phyloP scores from a whole-genome alignment of 495 filamentous ascomycete species.

The Pyrenula massariospora region DNA sequence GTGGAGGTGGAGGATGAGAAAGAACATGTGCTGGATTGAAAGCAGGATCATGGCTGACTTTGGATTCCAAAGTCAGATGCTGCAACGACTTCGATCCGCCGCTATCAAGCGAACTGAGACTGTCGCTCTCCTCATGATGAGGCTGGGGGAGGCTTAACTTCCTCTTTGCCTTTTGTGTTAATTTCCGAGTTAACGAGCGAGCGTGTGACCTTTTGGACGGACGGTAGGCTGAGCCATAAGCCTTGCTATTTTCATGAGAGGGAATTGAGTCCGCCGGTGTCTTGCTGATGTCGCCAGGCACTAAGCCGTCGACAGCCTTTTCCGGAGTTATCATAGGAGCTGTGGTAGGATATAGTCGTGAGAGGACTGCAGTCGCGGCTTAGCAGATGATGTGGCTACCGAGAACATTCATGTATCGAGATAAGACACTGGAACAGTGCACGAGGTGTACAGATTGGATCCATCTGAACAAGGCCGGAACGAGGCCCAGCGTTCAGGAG shows the following conservation, averaged over 20 bases:
- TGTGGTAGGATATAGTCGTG: neutral
- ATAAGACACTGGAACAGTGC: neutral
- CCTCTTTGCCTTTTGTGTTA: neutral
- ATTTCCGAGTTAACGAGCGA: neutral
- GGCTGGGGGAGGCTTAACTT: neutral
- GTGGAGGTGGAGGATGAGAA: constrained; percentile 2
- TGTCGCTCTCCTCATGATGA: neutral
- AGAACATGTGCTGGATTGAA: constrained; percentile 12
- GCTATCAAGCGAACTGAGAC: neutral
- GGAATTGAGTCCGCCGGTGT: neutral
- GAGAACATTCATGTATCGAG: neutral
- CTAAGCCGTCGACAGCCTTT: neutral
- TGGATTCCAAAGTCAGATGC: neutral
- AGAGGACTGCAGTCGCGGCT: too few species aligned
- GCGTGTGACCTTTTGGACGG: neutral
- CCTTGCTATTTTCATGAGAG: neutral
- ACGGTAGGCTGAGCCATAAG: neutral
- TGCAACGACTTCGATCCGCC: neutral
- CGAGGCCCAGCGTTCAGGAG: neutral
- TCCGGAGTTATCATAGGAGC: neutral
- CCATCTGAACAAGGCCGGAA: neutral
- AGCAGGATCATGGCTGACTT: constrained; percentile 8
- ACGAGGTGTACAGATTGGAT: neutral
- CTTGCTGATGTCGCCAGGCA: neutral
- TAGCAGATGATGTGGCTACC: neutral